Conservation (phyloP, 1,284 basidiomycete species). For the Naganishia cerealis region DNA sequence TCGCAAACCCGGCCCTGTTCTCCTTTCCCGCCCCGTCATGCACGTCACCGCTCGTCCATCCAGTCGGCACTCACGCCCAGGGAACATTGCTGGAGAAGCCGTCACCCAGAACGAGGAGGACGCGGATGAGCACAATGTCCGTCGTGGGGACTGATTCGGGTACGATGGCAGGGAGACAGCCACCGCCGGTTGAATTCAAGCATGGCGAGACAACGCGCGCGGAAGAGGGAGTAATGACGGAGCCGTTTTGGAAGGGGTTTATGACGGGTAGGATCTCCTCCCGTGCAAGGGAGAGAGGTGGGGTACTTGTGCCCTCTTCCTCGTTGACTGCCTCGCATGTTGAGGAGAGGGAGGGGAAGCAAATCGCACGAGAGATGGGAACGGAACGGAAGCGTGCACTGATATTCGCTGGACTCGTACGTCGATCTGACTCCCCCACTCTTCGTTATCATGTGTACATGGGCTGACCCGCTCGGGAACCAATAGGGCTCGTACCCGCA, state of each 20-base stretch:
- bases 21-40: conserved; percentile 3
- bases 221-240: neutral
- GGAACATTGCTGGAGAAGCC: neutral
- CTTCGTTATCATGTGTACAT: neutral
- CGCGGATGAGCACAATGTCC: conserved; percentile 3
- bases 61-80: neutral
- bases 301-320: no score
- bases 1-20: conserved; percentile 19
- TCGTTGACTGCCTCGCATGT: neutral
- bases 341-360: neutral
- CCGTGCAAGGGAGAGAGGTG: neutral
- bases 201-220: neutral
- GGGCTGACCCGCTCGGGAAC: neutral
- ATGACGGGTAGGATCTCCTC: conserved; percentile 12
- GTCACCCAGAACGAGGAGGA: neutral
- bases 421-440: conserved; percentile 26
- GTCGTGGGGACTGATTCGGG: neutral
- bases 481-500: conserved; percentile 52
- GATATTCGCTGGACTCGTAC: conserved; percentile 51
- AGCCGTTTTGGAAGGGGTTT: conserved; percentile 21
- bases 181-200: no score
- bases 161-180: no score
- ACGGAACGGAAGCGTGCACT: conserved; percentile 38
- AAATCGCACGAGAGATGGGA: conserved; percentile 29
- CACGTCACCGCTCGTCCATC: neutral